Evolutionary conservation across 352 stramenopile genomes (phyloP).

Genomic region (Pythium aristosporum): DNA sequence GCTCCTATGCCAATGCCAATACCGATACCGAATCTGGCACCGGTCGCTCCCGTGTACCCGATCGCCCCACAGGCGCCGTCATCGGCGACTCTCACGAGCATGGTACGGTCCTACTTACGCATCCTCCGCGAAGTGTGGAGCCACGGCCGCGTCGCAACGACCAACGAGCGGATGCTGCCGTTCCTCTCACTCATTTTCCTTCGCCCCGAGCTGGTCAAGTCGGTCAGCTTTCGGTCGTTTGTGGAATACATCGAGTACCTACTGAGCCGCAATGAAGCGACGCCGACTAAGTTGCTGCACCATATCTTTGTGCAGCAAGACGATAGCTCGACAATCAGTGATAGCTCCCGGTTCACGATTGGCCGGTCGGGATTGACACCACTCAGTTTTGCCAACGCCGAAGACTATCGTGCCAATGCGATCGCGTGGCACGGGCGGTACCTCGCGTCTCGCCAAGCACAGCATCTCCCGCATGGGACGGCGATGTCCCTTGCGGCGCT

Average conservation of each 20-base stretch:
- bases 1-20: neutral
- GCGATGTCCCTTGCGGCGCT: neutral
- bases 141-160: conserved; percentile 8
- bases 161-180: conserved; percentile 14
- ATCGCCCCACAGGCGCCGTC: neutral
- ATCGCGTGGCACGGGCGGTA: conserved; percentile 22
- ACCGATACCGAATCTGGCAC: neutral
- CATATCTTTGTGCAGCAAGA: conserved; percentile 45
- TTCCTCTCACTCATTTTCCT: conserved; percentile 32
- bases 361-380: conserved; percentile 4
- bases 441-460: conserved; percentile 6
- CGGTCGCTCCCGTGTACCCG: neutral
- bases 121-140: conserved; percentile 19
- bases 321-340: neutral
- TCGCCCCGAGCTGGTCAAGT: conserved; percentile 33
- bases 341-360: conserved; percentile 15
- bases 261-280: conserved; percentile 36
- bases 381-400: conserved; percentile 9
- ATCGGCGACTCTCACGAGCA: conserved; percentile 7
- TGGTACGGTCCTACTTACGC: conserved; percentile 18
- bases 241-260: conserved; percentile 72
- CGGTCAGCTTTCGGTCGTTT: conserved; percentile 48
- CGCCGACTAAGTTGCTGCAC: conserved; percentile 41
- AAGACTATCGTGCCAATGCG: conserved; percentile 13
- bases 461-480: neutral